phyloP scores from a whole-genome alignment of 257 asterid species.

The Craterostigma plantagineum region DNA sequence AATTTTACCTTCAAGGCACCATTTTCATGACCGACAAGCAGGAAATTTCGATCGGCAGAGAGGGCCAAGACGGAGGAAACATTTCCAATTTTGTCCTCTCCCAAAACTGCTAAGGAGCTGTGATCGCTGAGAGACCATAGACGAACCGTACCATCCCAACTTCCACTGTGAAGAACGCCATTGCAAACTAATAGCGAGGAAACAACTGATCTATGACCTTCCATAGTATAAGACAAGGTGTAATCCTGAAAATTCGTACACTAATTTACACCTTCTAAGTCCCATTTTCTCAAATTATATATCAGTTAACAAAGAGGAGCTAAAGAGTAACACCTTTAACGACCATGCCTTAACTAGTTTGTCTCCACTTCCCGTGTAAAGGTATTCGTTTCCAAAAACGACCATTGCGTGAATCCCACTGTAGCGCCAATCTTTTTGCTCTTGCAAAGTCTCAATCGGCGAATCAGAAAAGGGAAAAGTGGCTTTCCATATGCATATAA shows the following conservation, averaged over 20 bases:
- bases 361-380: slow-evolving; percentile 90
- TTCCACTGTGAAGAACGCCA: slow-evolving; percentile 81
- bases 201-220: slow-evolving; percentile 76
- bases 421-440: slow-evolving; percentile 88
- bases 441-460: slow-evolving; percentile 40
- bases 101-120: slow-evolving; percentile 55
- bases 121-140: slow-evolving; percentile 89
- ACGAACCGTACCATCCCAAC: slow-evolving; percentile 93
- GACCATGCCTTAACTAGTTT: slow-evolving; percentile 87
- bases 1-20: slow-evolving; percentile 38
- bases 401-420: slow-evolving; percentile 94
- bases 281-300: not conserved
- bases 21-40: slow-evolving; percentile 55
- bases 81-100: slow-evolving; percentile 31
- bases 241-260: slow-evolving; percentile 52
- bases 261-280: slow-evolving; percentile 5
- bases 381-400: slow-evolving; percentile 34
- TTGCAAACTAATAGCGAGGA: slow-evolving; percentile 38
- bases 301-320: slow-evolving; percentile 4
- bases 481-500: slow-evolving; percentile 71
- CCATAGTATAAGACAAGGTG: slow-evolving; percentile 39
- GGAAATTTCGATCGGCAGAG: slow-evolving; percentile 33
- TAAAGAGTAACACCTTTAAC: slow-evolving; percentile 35
- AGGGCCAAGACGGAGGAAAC: slow-evolving; percentile 37
- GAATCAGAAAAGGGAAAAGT: slow-evolving; percentile 30